Conservation (phyloP, 768 basidiomycete genomes). For the Kwoniella bestiolae region DNA sequence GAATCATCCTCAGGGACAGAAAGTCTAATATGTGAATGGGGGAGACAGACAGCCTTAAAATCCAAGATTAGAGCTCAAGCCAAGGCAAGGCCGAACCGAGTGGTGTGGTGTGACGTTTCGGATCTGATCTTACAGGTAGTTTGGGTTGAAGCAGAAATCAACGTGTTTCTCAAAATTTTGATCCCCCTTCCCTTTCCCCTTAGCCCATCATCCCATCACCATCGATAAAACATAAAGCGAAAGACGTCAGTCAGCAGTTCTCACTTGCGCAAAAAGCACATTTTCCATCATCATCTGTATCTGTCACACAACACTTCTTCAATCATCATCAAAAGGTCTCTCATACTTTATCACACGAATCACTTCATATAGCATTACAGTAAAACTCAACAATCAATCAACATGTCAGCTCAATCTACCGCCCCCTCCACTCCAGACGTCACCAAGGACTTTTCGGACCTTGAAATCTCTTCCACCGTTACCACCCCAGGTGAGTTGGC, state of each 20-base stretch:
- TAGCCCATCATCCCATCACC: not conserved
- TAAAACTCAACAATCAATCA: constrained; percentile 3
- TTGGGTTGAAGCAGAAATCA: not conserved
- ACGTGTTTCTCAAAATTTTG: constrained; percentile 1
- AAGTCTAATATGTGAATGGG: constrained; percentile 2
- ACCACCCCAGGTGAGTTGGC: constrained; percentile 49
- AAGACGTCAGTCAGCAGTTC: constrained; percentile 20
- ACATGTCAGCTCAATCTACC: constrained; percentile 32
- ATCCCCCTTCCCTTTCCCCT: not conserved
- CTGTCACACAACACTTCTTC: not conserved
- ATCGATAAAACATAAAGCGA: not conserved
- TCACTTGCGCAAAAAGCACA: not conserved
- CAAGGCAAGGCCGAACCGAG: no score
- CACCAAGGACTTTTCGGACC: constrained; percentile 31
- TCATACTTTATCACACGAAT: not conserved
- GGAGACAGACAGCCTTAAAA: not conserved
- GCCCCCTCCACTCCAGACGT: constrained; percentile 30
- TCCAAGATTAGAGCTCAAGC: no score
- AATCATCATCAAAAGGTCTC: not conserved
- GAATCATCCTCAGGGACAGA: not conserved
- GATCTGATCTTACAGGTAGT: not conserved
- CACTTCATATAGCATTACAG: no score
- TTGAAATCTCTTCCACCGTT: constrained; percentile 45
- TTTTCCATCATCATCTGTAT: not conserved
- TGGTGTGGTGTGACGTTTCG: constrained; percentile 5